Base-by-base conservation (phyloP, 306 rosid genomes). In the Ormosia semicastrata region DNA sequence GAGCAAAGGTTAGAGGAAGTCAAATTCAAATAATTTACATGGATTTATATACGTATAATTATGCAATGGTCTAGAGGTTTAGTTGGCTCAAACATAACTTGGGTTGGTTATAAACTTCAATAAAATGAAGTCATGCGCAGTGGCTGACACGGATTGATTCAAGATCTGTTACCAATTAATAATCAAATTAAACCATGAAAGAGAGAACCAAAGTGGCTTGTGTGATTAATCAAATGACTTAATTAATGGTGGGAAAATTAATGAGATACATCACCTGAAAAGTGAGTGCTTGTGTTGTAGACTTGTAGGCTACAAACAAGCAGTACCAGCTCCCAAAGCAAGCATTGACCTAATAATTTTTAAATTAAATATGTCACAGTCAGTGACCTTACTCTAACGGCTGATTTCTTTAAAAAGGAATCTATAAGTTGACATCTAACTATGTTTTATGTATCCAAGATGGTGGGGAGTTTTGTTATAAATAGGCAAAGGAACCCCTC, bases 401-500 rank as follows among this genome's bases (percentile, higher is more conserved):
- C 91, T 87, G 87, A 86, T 86, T 87, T 80, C 78, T 84, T 82
- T 44, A 79, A 66, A 60, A 75, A 68, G 64, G 18, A 73, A 66
- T 69, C 9, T 65, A 37, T 69, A 82, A 57, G 78, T 65, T 87
- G 85, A 76, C 79, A 44, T 69, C 15, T 47, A 79, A 62, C 49
- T 83, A 89, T 49, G 14, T 49, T 37, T 37, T 49, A 49, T 86
- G 77, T 87, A 82, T 88, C 90, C 76, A 83, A 86, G 57, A 73
- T 84, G 91, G 89, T 85, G 81, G 94, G 93, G 80, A 77, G 60
- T 71, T 75, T 81, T 76, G 53, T 87, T 93, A 94, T 94, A 94
- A 91, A 94, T 92, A 88, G 86, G 14, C 30, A 36, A 40, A 47
- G 47, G 44, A 64, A 50, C 58, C 70, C 73, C 77, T 82, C 76